Conservation (phyloP, 73 alveolate species). For the Durusdinium trenchii region DNA sequence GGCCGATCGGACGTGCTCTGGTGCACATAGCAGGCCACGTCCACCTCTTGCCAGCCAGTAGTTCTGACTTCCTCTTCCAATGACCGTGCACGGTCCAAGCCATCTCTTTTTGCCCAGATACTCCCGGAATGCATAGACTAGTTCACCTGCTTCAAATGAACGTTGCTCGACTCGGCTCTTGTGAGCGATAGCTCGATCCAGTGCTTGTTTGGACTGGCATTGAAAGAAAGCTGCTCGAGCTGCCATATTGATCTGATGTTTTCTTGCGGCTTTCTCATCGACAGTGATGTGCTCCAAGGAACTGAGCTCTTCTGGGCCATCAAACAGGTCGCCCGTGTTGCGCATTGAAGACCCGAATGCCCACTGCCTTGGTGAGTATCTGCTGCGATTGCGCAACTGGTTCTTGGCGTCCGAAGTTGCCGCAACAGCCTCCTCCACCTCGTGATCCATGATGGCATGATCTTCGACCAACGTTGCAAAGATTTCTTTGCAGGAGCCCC, state of each 20-base stretch:
- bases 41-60: slow-evolving; percentile 17
- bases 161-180: not conserved
- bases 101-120: not conserved
- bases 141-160: not conserved
- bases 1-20: not conserved
- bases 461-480: not conserved
- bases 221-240: not conserved
- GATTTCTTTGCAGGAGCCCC: not conserved
- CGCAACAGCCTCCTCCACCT: not conserved
- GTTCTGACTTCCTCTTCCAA: not conserved
- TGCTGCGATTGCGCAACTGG: not conserved
- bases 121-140: not conserved
- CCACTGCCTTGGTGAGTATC: slow-evolving; percentile 18
- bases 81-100: slow-evolving; percentile 23
- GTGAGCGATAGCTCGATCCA: not conserved
- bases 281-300: too few relatives aligned
- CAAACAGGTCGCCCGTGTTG: not conserved
- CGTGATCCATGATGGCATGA: not conserved
- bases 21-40: not conserved
- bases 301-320: not conserved
- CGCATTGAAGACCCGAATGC: not conserved
- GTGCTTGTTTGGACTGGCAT: not conserved
- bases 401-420: slow-evolving; percentile 2
- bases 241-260: not conserved
- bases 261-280: not conserved